Evolutionary conservation across 176 grass and related monocot genomes (phyloP), one percentile per base, ranked within the genome.

Genomic region (Eleusine coracana): DNA sequence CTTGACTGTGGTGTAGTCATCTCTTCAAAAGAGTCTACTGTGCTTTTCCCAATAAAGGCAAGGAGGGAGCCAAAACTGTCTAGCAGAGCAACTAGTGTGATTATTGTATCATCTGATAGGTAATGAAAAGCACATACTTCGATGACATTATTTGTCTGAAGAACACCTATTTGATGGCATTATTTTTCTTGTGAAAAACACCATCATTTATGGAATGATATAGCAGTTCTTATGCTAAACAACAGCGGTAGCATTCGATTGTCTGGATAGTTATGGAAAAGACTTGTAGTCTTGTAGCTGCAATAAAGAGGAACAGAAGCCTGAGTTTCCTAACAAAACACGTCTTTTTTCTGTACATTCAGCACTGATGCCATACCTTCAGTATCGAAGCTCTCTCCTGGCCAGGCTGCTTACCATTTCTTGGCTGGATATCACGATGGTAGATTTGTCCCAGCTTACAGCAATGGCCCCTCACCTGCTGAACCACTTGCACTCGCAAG

Each of bases 331-430:
- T 81, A 31, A 86, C 25, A 55, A 34, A 23, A 10, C 44, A 73
- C 62, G 67, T 14, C 0, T 28, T 16, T 82, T 23, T 77, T 76
- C n/a, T 89, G 61, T 68, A 62, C 71, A 87, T 84, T 73, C 83
- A 98, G 96, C 64, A 92, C 91, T 46, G 76, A 78, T 79, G 87
- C 80, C 34, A 61, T 95, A 74, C 91, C 88, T 71, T 76, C 48
- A 28, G 38, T 93, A 62, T 91, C 87, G 61, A 92, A 90, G 44
- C 79, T 95, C 52, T 90, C 93, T 84, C 86, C 96, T 58, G 89
- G 89, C 68, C 96, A 93, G 86, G 90, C 90, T 86, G 85, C 91
- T 14, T 98, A 93, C 63, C 96, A 98, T 73, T 98, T 95, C 85
- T 95, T 98, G 87, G 92, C 85, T 28, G 92, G 96, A 64, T 95